Evolutionary conservation across 1,284 basidiomycete species (phyloP), one percentile per base, ranked within the genome.

Genomic region (Rhodotorula sp.): DNA sequence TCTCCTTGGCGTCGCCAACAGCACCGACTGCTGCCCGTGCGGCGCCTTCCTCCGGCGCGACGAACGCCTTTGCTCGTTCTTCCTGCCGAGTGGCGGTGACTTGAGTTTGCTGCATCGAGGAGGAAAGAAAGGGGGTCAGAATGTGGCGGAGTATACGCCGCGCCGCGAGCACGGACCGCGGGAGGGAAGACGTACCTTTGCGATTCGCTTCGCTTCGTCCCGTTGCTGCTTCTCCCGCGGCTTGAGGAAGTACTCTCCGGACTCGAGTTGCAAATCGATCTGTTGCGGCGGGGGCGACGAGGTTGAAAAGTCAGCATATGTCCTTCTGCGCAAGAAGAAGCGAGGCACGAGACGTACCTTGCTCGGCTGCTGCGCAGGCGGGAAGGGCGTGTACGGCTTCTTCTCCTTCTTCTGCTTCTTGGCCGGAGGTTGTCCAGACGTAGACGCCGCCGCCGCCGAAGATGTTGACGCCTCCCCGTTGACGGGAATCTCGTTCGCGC

Each of bases 341-440:
- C 15, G 10, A 18, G 3, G 49, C 19, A 19, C 19, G 14, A 12
- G 3, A 74, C 82, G 67, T 78, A 90, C 90, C 85, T 99, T 99
- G 79, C 93, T 89, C 50, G 93, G 95, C 76, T 88, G 85, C 79
- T 97, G 97, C 8, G 95, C 85, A 38, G 97, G 97, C 47, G 97
- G 97, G 88, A 99, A 99, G 5, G 97, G 97, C 19, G 97, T 99
- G 81, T 99, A 99, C n/a, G 89, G 86, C 82, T 98, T 98, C 87
- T 97, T 94, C 79, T 84, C 71, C 60, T 72, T 70, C 60, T 79
- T 70, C 54, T 65, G 69, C 64, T 74, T 69, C 82, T 70, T 80
- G 19, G 62, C 73, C 67, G 31, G 78, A 74, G 48, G 60, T 86
- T 74, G 85, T 5, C 56, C 64, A n/a, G 50, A 21, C 49, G 64